Evolutionary conservation across 2,329 filamentous ascomycete genomes (phyloP).

Genomic region (Verticillium dahliae): DNA sequence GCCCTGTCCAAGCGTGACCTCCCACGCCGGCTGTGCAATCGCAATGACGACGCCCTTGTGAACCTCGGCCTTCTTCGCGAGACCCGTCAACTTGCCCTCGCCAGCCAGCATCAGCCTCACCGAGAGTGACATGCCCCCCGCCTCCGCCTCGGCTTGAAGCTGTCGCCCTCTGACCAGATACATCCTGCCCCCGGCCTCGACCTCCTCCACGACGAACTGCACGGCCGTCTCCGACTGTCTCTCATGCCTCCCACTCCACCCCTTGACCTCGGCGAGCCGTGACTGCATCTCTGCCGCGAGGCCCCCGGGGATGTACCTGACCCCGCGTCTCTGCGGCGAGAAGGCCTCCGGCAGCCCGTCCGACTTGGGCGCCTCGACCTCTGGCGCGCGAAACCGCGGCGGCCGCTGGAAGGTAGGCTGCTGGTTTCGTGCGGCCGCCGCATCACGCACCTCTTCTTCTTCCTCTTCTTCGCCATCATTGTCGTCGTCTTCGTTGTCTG

Average conservation of each 20-base stretch:
- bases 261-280: conserved; percentile 33
- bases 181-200: conserved; percentile 25
- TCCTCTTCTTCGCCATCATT: neutral
- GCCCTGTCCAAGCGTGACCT: conserved; percentile 22
- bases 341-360: conserved; percentile 21
- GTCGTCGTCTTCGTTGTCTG: neutral
- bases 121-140: neutral
- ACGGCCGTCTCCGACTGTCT: conserved; percentile 9
- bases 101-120: conserved; percentile 27
- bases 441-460: conserved; percentile 9
- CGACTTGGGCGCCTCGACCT: conserved; percentile 12
- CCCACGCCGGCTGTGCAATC: conserved; percentile 30
- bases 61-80: conserved; percentile 21
- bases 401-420: conserved; percentile 31
- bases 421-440: conserved; percentile 7
- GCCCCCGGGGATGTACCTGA: conserved; percentile 27
- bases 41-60: conserved; percentile 21
- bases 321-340: conserved; percentile 26
- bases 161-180: conserved; percentile 21
- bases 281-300: conserved; percentile 31
- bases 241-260: conserved; percentile 19
- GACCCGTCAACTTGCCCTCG: conserved; percentile 27
- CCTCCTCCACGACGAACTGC: conserved; percentile 21
- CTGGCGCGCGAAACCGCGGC: conserved; percentile 30
- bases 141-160: neutral